A percentile compares a stretch with the other conserved stretches of the same genome.
Evolutionary conservation across 73 alveolate species (phyloP).

Genomic region (Stentor coeruleus): DNA sequence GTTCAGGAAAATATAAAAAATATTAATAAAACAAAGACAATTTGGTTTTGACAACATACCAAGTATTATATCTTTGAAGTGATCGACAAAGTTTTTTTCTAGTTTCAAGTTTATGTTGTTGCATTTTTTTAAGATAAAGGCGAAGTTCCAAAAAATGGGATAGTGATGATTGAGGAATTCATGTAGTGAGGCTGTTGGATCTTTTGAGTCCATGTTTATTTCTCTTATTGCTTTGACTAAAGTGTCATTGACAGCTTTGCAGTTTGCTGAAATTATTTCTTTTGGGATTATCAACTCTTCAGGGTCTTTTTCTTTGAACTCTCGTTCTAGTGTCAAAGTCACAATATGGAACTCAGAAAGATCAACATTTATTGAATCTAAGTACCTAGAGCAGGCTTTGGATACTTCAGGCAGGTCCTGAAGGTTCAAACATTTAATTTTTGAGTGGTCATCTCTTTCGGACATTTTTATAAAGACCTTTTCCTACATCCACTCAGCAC

Average conservation of each 20-base stretch:
- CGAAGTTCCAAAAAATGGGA: not conserved
- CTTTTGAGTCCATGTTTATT: not conserved
- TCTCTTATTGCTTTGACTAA: not conserved
- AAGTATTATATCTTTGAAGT: not conserved
- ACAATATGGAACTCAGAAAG: not conserved
- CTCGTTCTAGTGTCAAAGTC: not conserved
- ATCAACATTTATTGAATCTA: not conserved
- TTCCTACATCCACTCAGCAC: too few species aligned
- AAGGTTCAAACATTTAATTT: not conserved
- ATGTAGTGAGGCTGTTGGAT: not conserved
- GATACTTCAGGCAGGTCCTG: not conserved
- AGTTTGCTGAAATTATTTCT: not conserved
- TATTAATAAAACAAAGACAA: too few species aligned
- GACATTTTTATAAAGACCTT: too few species aligned
- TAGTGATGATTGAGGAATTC: too few species aligned
- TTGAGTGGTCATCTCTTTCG: too few species aligned
- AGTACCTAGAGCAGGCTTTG: not conserved
- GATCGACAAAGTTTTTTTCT: not conserved
- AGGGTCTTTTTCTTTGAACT: not conserved
- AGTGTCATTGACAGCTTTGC: not conserved
- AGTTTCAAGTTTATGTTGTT: too few species aligned
- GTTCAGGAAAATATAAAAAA: not conserved
- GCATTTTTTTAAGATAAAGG: not conserved
- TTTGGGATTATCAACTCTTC: not conserved
- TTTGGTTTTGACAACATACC: not conserved